Conservation (phyloP, 441 rosid species). For the Macaranga tanarius region DNA sequence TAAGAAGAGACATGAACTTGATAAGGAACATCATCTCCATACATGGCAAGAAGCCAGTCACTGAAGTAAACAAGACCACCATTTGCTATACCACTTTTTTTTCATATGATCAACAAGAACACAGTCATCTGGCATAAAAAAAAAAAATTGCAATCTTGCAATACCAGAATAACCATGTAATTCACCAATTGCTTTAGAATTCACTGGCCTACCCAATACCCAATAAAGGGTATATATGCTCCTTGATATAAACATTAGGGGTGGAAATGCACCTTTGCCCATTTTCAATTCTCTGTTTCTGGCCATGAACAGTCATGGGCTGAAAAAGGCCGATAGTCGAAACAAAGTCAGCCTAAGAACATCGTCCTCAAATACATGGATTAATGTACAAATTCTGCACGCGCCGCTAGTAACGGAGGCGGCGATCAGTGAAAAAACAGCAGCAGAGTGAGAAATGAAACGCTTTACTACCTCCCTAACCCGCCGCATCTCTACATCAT, state of each 20-base stretch:
- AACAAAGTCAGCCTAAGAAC: no score
- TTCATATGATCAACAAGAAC: slow-evolving; percentile 43
- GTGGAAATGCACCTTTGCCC: no score
- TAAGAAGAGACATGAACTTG: slow-evolving; percentile 48
- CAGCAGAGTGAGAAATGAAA: not conserved
- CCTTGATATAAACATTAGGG: no score
- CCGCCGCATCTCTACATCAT: slow-evolving; percentile 28
- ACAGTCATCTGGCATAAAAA: slow-evolving; percentile 54
- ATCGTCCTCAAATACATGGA: no score
- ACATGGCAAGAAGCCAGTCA: slow-evolving; percentile 69
- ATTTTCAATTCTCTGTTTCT: no score
- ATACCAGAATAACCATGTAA: slow-evolving; percentile 77
- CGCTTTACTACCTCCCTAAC: slow-evolving; percentile 17
- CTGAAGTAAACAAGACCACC: slow-evolving; percentile 72
- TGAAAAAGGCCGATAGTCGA: no score
- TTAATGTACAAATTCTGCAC: no score
- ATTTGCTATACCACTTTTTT: slow-evolving; percentile 75
- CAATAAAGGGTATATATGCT: no score
- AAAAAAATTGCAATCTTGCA: slow-evolving; percentile 58
- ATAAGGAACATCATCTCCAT: slow-evolving; percentile 78
- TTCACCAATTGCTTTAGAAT: slow-evolving; percentile 80
- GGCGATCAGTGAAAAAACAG: not conserved
- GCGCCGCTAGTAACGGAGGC: not conserved
- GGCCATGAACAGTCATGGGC: no score
- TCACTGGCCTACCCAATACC: slow-evolving; percentile 54